Base-by-base conservation (phyloP, 2,329 filamentous ascomycete genomes). In the Diplodia sapinea region DNA sequence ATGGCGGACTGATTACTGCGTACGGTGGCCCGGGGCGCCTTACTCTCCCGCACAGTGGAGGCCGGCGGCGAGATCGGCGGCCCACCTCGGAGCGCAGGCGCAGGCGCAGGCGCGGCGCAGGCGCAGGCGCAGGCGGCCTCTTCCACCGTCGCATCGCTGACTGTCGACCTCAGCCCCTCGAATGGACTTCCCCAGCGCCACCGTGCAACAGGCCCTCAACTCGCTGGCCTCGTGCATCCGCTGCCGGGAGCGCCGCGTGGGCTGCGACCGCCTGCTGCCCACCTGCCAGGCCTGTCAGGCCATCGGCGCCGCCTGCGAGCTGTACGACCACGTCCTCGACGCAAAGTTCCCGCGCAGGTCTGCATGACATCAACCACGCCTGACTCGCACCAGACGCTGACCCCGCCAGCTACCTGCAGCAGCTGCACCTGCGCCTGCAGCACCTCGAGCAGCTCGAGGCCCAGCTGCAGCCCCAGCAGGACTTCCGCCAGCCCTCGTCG, bases 141-240 rank as follows among this genome's bases (percentile, higher is more conserved):
- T n/a, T 51, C 59, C 47, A 50, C 40, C 57, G 43, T 29, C 17
- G 23, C 56, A 26, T 20, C 31, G 40, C 40, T n/a, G n/a, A 31
- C 36, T 1, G 4, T 17, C 38, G 51, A 31, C 40, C 12, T n/a
- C 40, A 20, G 51, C 54, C 15, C 50, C 15, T 8, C 36, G 38
- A n/a, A 63, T 63, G 66, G 57, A 68, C 36, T 63, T 68, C 57
- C 51, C 50, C 49, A 63, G 43, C 38, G 66, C 50, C 26, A 59
- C 50, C 36, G 66, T 68, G 36, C 40, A 68, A 36, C 50, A 54
- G 49, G 66, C 66, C 26, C 59, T 68, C 50, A 68, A 68, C 51
- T 63, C 57, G 33, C 66, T 68, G 36, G 57, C 66, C 13, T 68
- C 66, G 15, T 68, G 66, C 66, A 63, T 68, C 57, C 66, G 66